Percentiles rank a stretch among this genome's conserved stretches.
These are phyloP conservation scores for Diplodia scrobiculata DNA, from an alignment of 2,329 filamentous ascomycete species.

Conservation along the genomic window DNA sequence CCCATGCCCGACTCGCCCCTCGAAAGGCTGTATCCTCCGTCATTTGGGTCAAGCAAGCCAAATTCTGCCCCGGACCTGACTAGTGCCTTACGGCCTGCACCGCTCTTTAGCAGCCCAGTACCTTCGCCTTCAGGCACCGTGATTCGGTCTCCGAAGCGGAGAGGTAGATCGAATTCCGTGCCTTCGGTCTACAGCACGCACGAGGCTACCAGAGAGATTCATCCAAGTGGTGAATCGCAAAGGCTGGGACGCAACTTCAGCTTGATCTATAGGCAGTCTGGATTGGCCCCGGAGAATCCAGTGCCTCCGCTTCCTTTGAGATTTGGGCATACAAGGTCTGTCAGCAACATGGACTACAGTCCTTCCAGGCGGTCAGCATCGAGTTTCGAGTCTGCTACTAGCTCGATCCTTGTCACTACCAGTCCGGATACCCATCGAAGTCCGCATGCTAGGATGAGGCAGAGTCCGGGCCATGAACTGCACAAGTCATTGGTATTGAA, in stretches of 20 bases:
- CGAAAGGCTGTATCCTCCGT: conserved; percentile 1
- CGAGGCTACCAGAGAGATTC: conserved; percentile 30
- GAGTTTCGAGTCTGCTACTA: conserved; percentile 46
- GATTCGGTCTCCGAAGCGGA: conserved; percentile 18
- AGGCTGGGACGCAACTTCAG: conserved; percentile 33
- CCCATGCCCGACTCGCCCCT: not conserved
- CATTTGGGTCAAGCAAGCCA: conserved; percentile 8
- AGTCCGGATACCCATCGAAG: conserved; percentile 42
- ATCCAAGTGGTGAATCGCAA: conserved; percentile 27
- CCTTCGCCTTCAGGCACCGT: conserved; percentile 9
- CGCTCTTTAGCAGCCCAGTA: not conserved
- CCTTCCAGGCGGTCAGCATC: conserved; percentile 46
- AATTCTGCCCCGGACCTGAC: conserved; percentile 24
- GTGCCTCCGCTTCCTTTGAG: conserved; percentile 49
- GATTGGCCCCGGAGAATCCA: conserved; percentile 47
- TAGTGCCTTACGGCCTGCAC: not conserved
- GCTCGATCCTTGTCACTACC: conserved; percentile 45
- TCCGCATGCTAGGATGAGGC: conserved; percentile 39
- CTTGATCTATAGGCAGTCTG: conserved; percentile 33
- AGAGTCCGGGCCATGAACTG: conserved; percentile 43
- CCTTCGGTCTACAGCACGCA: conserved; percentile 18
- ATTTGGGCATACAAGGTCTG: conserved; percentile 34
- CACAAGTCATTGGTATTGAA: conserved; percentile 39
- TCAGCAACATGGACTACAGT: conserved; percentile 37
- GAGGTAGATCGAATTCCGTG: conserved; percentile 24